A percentile compares a stretch with the other conserved stretches of the same genome.
Conservation (phyloP, 2,329 filamentous ascomycete genomes). For the Xylariaceae sp. region DNA sequence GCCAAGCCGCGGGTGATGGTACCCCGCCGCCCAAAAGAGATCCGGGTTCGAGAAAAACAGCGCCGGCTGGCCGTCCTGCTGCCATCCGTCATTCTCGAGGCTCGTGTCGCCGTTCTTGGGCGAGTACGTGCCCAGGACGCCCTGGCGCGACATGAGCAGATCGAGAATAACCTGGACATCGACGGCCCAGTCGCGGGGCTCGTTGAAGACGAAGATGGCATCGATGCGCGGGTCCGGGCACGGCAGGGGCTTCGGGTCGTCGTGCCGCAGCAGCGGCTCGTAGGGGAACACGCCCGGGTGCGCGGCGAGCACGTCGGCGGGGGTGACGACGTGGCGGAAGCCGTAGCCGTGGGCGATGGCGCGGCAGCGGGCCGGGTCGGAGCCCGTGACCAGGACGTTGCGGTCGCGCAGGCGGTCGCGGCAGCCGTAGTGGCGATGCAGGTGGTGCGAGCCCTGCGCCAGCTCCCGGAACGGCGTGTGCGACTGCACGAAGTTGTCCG, state of each 20-base stretch:
- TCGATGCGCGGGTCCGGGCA: conserved; percentile 64
- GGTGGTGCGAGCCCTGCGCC: too few species aligned
- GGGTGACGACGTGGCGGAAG: conserved; percentile 80
- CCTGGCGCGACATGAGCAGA: conserved; percentile 75
- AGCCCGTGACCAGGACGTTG: conserved; percentile 75
- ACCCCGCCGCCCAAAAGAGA: conserved; percentile 83
- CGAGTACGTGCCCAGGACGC: conserved; percentile 80
- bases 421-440: too few species aligned
- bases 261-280: conserved; percentile 57
- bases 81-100: conserved; percentile 76
- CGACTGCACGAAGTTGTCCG: conserved; percentile 79
- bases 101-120: conserved; percentile 66
- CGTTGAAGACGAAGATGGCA: conserved; percentile 91
- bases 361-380: conserved; percentile 67
- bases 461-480: conserved; percentile 87
- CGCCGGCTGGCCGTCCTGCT: conserved; percentile 76
- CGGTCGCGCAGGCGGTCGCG: conserved; percentile 60
- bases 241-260: conserved; percentile 61
- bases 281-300: conserved; percentile 85
- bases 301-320: conserved; percentile 77
- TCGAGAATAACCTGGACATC: conserved; percentile 86
- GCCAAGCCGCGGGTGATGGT: conserved; percentile 83
- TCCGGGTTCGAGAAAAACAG: conserved; percentile 92
- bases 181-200: conserved; percentile 93
- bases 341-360: conserved; percentile 77